phyloP scores from a whole-genome alignment of 305 asterid genomes.

The Stenogyne calaminthoides region DNA sequence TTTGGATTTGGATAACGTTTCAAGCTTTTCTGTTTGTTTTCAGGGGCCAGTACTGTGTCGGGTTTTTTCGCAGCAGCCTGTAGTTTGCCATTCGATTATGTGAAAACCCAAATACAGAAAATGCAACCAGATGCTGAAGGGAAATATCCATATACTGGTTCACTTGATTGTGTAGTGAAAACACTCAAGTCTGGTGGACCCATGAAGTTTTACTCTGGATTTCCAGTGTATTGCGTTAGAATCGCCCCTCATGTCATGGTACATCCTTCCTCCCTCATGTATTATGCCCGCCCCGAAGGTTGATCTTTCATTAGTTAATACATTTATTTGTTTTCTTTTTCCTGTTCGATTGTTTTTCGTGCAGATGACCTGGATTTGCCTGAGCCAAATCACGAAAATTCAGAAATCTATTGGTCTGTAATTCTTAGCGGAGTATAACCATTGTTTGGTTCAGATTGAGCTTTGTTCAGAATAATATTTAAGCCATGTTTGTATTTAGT shows the following conservation, averaged over 20 bases:
- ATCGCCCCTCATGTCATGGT: slow-evolving; percentile 96
- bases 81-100: too few relatives aligned
- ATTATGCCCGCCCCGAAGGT: not conserved
- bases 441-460: not conserved
- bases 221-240: slow-evolving; percentile 77
- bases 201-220: slow-evolving; percentile 75
- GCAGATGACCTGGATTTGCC: slow-evolving; percentile 95
- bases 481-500: slow-evolving; percentile 23
- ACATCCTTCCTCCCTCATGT: not conserved
- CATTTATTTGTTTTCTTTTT: not conserved
- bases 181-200: slow-evolving; percentile 72
- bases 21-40: too few relatives aligned
- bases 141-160: too few relatives aligned
- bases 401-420: slow-evolving; percentile 58
- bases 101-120: too few relatives aligned
- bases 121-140: too few relatives aligned
- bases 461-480: slow-evolving; percentile 34
- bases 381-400: slow-evolving; percentile 71
- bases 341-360: not conserved
- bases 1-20: not conserved
- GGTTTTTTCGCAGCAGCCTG: too few relatives aligned
- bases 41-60: too few relatives aligned
- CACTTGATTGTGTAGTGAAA: slow-evolving; percentile 66
- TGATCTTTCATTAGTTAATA: not conserved
- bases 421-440: not conserved